A percentile compares a stretch with the other conserved stretches of the same genome.
These are phyloP conservation scores for Narthecium ossifragum DNA, from an alignment of 106 monocot genomes.

Conservation along the genomic window DNA sequence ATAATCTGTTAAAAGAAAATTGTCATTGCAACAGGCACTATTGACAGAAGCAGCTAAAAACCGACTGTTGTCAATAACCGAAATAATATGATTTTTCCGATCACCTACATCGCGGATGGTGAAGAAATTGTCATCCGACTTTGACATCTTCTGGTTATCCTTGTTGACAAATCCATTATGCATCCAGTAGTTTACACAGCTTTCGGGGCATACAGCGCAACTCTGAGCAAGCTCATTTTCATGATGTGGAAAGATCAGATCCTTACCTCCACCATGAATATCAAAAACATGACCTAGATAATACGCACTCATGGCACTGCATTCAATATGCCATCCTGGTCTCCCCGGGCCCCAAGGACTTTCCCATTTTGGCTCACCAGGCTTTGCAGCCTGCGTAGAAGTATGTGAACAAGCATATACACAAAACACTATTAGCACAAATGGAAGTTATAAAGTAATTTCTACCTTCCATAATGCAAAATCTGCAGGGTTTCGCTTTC, in stretches of 20 bases:
- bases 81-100: too few species aligned
- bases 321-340: constrained; percentile 99
- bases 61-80: too few species aligned
- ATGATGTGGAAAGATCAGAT: constrained; percentile 95
- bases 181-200: constrained; percentile 84
- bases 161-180: constrained; percentile 97
- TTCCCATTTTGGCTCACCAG: constrained; percentile 90
- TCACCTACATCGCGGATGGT: constrained; percentile 92
- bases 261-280: constrained; percentile 96
- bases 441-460: not conserved
- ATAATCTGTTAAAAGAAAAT: constrained; percentile 66
- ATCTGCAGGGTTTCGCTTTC: constrained; percentile 82
- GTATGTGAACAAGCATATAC: not conserved
- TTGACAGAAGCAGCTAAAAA: too few species aligned
- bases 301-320: constrained; percentile 95
- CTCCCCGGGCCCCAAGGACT: constrained; percentile 94
- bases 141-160: constrained; percentile 96
- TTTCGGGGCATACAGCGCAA: constrained; percentile 65
- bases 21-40: too few species aligned
- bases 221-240: constrained; percentile 97
- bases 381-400: constrained; percentile 63
- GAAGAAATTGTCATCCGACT: constrained; percentile 90
- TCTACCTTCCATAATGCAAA: constrained; percentile 97
- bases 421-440: not conserved
- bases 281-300: constrained; percentile 77